A percentile compares a stretch with the other conserved stretches of the same genome.
These are phyloP conservation scores for Penicillium sp. DNA, from an alignment of 2,329 filamentous ascomycete species.

Conservation along the genomic window DNA sequence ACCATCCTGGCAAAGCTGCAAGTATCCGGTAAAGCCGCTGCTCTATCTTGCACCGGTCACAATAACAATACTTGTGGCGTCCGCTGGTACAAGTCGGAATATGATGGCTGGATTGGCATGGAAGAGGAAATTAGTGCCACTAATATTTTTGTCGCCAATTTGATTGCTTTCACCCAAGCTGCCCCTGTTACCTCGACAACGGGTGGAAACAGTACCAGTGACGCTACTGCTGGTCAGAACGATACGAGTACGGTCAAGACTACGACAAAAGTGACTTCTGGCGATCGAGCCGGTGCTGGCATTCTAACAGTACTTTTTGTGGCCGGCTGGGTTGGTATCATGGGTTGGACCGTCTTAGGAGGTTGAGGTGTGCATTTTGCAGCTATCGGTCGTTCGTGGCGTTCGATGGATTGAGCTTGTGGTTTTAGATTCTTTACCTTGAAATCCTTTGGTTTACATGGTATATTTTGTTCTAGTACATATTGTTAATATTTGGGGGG, in stretches of 20 bases:
- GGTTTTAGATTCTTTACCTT: neutral
- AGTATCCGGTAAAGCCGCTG: neutral
- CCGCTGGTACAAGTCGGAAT: neutral
- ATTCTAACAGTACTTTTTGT: conserved; percentile 3
- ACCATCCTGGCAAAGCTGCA: neutral
- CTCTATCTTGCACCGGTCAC: neutral
- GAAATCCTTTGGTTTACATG: neutral
- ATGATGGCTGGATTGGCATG: neutral
- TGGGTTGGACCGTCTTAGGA: neutral
- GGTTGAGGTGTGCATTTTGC: neutral
- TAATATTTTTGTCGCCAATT: neutral
- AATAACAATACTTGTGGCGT: neutral
- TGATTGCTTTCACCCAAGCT: neutral
- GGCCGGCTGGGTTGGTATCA: neutral
- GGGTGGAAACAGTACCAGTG: neutral
- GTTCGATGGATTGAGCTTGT: neutral
- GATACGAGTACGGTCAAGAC: conserved; percentile 52
- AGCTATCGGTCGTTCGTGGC: neutral
- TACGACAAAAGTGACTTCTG: conserved; percentile 32
- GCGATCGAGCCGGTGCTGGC: conserved; percentile 3
- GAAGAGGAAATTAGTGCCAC: conserved; percentile 1
- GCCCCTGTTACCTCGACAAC: neutral
- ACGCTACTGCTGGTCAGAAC: neutral
- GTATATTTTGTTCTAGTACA: neutral
- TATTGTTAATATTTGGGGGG: neutral